Conservation (phyloP, 768 basidiomycete species). For the Termitomyces sp. region DNA sequence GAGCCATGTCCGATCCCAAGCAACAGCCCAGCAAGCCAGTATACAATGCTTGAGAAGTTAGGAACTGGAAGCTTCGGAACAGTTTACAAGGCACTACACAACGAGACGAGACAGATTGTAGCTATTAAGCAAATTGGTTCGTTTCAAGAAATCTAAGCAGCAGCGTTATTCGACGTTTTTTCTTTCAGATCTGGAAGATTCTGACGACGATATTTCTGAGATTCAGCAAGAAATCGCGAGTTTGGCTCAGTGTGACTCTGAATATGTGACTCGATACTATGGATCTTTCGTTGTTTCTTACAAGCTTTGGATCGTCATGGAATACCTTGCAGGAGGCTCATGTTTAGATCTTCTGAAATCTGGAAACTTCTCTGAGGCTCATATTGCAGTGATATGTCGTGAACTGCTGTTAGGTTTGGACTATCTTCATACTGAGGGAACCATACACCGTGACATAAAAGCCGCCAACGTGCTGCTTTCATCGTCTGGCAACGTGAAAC, state of each 20-base stretch:
- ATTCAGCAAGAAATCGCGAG: conserved; percentile 99
- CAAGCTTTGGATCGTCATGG: conserved; percentile 99
- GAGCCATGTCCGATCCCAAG: conserved; percentile 69
- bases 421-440: conserved; percentile 93
- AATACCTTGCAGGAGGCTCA: conserved; percentile 97
- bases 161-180: conserved; percentile 2
- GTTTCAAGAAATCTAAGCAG: conserved; percentile 17
- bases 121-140: conserved; percentile 97
- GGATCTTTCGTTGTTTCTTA: conserved; percentile 95
- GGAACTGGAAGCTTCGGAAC: conserved; percentile 96
- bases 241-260: conserved; percentile 92
- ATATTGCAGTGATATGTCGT: conserved; percentile 92
- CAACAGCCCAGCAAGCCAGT: conserved; percentile 84
- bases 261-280: conserved; percentile 95
- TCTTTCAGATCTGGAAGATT: conserved; percentile 84
- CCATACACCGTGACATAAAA: conserved; percentile 99
- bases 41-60: conserved; percentile 91
- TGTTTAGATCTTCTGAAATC: conserved; percentile 95
- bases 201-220: conserved; percentile 97
- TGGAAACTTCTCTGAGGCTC: conserved; percentile 84
- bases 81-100: conserved; percentile 97
- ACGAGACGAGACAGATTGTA: conserved; percentile 89
- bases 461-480: conserved; percentile 94
- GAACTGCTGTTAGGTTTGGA: conserved; percentile 91
- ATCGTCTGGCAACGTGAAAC: conserved; percentile 88